These are phyloP conservation scores for Monosporozyma aquatica DNA, from an alignment of 805 yeast genomes.

Conservation along the genomic window DNA sequence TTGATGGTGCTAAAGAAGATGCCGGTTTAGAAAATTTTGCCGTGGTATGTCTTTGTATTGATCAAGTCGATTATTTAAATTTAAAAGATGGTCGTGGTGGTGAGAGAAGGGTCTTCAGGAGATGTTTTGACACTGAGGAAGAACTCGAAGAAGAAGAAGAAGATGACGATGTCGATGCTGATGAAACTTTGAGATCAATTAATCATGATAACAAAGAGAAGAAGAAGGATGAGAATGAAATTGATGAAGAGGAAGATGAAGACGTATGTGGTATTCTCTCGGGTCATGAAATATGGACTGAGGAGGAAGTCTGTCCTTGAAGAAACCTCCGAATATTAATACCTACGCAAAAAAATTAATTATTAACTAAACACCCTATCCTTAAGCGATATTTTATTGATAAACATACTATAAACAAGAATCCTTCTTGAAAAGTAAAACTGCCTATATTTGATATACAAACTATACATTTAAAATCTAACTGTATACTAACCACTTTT, in stretches of 20 bases:
- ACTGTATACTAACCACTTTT: too few relatives aligned
- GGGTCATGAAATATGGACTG: conserved; percentile 59
- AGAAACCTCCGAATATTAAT: too few relatives aligned
- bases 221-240: conserved; percentile 31
- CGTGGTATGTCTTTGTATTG: conserved; percentile 58
- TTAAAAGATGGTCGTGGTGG: conserved; percentile 39
- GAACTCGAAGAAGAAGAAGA: conserved; percentile 1
- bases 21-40: conserved; percentile 58
- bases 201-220: too few relatives aligned
- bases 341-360: too few relatives aligned
- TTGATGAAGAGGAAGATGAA: conserved; percentile 10
- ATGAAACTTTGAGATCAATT: too few relatives aligned
- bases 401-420: too few relatives aligned
- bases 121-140: conserved; percentile 9
- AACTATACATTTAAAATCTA: too few relatives aligned
- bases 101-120: conserved; percentile 20
- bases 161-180: too few relatives aligned
- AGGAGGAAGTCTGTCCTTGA: conserved; percentile 69
- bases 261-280: neutral
- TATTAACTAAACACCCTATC: too few relatives aligned
- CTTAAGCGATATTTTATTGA: too few relatives aligned
- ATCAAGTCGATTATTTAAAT: conserved; percentile 61
- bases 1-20: conserved; percentile 65
- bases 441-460: too few relatives aligned
- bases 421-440: too few relatives aligned